Conservation (phyloP, 78 protist species). For the Polysphondylium violaceum region DNA sequence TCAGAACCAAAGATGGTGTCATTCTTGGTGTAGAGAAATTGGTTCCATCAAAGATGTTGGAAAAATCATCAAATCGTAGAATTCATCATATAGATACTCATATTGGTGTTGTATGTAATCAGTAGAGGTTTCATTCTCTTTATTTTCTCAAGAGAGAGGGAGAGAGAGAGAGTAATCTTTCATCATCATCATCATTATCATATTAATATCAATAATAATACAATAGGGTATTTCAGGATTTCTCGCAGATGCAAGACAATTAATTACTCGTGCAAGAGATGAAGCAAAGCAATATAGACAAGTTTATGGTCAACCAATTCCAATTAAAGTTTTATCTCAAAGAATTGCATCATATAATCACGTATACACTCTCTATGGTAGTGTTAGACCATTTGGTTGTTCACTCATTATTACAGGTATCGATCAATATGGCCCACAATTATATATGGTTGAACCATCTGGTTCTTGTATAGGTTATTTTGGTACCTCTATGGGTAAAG, state of each 20-base stretch:
- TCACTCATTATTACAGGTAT: conserved; percentile 90
- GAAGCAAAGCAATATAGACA: conserved; percentile 91
- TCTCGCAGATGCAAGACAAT: conserved; percentile 93
- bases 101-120: conserved; percentile 88
- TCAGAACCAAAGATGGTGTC: conserved; percentile 97
- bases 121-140: background rate
- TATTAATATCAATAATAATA: background rate
- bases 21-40: conserved; percentile 98
- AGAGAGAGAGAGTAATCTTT: background rate
- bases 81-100: conserved; percentile 89
- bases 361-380: conserved; percentile 90
- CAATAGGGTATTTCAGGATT: conserved; percentile 91
- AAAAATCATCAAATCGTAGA: conserved; percentile 87
- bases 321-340: conserved; percentile 80
- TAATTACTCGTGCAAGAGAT: conserved; percentile 89
- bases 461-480: conserved; percentile 91
- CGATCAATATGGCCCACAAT: conserved; percentile 90
- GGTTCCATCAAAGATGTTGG: conserved; percentile 92
- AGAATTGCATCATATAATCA: conserved; percentile 81
- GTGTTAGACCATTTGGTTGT: conserved; percentile 98
- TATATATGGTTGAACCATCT: conserved; percentile 96
- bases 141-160: background rate
- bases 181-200: background rate
- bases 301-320: conserved; percentile 87
- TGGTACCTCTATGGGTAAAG: conserved; percentile 95